A percentile compares a stretch with the other conserved stretches of the same genome.
Evolutionary conservation across 2,329 filamentous ascomycete species (phyloP).

Genomic region (Alternaria brassicicola): DNA sequence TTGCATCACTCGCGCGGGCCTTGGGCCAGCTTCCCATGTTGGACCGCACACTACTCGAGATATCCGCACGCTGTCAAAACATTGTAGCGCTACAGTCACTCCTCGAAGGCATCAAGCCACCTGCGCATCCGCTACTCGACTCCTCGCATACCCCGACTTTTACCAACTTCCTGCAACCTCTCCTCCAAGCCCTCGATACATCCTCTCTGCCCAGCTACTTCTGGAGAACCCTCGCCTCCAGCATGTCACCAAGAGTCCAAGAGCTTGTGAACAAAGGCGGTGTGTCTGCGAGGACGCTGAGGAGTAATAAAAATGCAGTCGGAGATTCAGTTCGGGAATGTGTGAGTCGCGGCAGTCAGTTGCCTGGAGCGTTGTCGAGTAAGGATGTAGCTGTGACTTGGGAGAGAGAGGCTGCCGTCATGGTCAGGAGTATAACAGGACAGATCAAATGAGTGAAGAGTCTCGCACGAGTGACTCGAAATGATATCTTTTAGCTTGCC

Average conservation of each 20-base stretch:
- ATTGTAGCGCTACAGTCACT: conserved; percentile 85
- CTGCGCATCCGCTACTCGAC: conserved; percentile 69
- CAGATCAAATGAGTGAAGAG: conserved; percentile 33
- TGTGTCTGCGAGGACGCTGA: conserved; percentile 79
- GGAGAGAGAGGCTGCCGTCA: conserved; percentile 93
- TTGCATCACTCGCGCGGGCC: conserved; percentile 74
- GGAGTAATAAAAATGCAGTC: conserved; percentile 74
- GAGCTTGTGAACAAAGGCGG: conserved; percentile 85
- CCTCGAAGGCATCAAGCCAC: conserved; percentile 70
- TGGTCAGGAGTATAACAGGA: conserved; percentile 84
- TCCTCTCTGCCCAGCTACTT: conserved; percentile 88
- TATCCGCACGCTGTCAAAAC: conserved; percentile 85
- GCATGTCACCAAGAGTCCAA: conserved; percentile 76
- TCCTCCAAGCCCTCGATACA: conserved; percentile 82
- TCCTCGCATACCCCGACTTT: conserved; percentile 18
- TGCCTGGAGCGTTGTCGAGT: conserved; percentile 62
- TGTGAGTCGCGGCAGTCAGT: conserved; percentile 76
- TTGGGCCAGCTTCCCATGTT: conserved; percentile 80
- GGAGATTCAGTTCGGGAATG: conserved; percentile 81
- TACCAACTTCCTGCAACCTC: conserved; percentile 69
- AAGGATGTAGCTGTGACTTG: conserved; percentile 63
- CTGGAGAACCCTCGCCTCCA: conserved; percentile 86
- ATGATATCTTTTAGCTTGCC: too few relatives aligned
- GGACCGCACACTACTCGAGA: conserved; percentile 80
- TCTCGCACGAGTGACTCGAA: neutral